Percentiles rank a stretch among this genome's conserved stretches.
These are phyloP conservation scores for Vaccinium corymbosum DNA, from an alignment of 148 eudicot genomes.

Conservation along the genomic window DNA sequence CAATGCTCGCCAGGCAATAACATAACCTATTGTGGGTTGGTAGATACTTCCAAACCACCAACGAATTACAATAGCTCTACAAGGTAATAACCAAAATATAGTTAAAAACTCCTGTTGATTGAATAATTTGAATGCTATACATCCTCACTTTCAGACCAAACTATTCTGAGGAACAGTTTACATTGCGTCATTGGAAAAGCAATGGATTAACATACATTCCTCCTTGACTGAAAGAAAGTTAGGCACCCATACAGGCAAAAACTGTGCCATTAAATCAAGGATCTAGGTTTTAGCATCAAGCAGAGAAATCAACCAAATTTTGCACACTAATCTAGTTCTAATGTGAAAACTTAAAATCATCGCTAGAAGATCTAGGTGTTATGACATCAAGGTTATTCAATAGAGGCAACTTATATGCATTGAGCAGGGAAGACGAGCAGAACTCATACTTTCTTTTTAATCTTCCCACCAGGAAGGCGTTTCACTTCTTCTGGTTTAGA, in stretches of 20 bases:
- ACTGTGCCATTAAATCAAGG: not conserved
- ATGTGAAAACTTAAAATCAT: not conserved
- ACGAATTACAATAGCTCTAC: not conserved
- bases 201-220: not conserved
- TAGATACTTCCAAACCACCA: not conserved
- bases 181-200: not conserved
- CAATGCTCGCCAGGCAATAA: not conserved
- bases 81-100: not conserved
- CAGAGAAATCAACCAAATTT: not conserved
- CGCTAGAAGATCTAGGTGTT: not conserved
- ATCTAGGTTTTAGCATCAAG: conserved; percentile 1
- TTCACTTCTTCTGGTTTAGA: conserved; percentile 79
- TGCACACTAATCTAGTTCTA: conserved; percentile 2
- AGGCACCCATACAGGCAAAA: not conserved
- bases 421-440: not conserved
- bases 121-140: not conserved
- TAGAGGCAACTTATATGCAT: not conserved
- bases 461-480: conserved; percentile 94
- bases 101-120: not conserved
- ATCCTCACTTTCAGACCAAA: not conserved
- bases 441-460: conserved; percentile 78
- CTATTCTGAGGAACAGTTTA: not conserved
- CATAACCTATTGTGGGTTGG: not conserved
- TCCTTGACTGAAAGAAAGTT: not conserved
- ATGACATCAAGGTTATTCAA: not conserved